These are phyloP conservation scores for Penstemon davidsonii DNA, from an alignment of 257 asterid species.

Conservation along the genomic window DNA sequence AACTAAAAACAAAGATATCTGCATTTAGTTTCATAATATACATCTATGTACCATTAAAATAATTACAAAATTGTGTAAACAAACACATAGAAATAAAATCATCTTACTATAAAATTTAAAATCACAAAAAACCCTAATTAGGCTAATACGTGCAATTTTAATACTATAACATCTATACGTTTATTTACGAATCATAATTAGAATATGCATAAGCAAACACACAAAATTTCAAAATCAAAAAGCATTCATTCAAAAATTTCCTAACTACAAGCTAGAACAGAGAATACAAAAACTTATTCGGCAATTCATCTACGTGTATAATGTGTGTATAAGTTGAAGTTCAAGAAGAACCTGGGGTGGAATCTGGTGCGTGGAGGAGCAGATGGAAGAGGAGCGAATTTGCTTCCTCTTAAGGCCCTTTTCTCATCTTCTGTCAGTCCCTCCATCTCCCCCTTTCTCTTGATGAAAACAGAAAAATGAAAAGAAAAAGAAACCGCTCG, in stretches of 20 bases:
- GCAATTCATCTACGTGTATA: not conserved
- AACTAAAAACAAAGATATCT: not conserved
- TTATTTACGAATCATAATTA: not conserved
- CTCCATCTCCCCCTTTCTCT: slow-evolving; percentile 48
- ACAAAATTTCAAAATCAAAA: not conserved
- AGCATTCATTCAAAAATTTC: too few species aligned
- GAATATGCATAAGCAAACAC: not conserved
- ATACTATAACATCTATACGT: not conserved
- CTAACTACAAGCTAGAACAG: not conserved
- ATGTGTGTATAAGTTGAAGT: not conserved
- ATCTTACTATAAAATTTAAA: not conserved
- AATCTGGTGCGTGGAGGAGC: slow-evolving; percentile 41
- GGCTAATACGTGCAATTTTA: slow-evolving; percentile 6
- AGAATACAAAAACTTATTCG: not conserved
- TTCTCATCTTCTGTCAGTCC: slow-evolving; percentile 80
- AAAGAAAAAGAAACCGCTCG: too few species aligned
- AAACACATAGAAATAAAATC: slow-evolving; percentile 1
- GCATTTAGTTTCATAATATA: not conserved
- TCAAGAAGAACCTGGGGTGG: slow-evolving; percentile 52
- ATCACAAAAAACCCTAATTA: slow-evolving; percentile 2
- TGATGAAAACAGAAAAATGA: too few species aligned
- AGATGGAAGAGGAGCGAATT: slow-evolving; percentile 92
- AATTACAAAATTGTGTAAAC: not conserved
- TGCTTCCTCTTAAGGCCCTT: slow-evolving; percentile 91
- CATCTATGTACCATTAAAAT: not conserved